Evolutionary conservation across 345 rosid species (phyloP).

Genomic region (Mallotus nudiflorus): DNA sequence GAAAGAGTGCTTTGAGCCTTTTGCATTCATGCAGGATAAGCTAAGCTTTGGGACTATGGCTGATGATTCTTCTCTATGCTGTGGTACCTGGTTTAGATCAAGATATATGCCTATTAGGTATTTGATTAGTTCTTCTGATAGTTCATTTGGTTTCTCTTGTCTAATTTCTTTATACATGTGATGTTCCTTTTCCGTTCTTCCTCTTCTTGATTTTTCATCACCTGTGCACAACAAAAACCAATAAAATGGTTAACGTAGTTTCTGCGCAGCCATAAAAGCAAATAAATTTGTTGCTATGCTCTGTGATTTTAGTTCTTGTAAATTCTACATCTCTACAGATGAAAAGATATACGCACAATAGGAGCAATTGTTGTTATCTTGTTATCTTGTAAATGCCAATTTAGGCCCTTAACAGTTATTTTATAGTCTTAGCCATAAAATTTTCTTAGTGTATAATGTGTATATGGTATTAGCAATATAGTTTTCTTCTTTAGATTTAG

Average conservation of each 20-base stretch:
- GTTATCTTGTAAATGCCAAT: too few relatives aligned
- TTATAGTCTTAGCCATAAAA: background rate
- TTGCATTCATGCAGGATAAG: slow-evolving; percentile 50
- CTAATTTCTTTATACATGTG: slow-evolving; percentile 33
- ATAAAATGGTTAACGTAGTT: too few relatives aligned
- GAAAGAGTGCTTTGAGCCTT: slow-evolving; percentile 40
- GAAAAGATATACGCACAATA: too few relatives aligned
- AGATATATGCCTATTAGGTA: slow-evolving; percentile 71
- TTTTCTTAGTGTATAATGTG: background rate
- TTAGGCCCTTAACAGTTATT: background rate
- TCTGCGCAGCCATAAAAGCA: background rate
- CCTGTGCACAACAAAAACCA: slow-evolving; percentile 30
- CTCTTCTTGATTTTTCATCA: slow-evolving; percentile 49
- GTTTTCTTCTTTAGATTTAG: background rate
- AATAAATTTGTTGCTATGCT: background rate
- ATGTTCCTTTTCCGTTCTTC: slow-evolving; percentile 40
- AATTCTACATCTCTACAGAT: too few relatives aligned
- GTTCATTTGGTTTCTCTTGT: slow-evolving; percentile 59
- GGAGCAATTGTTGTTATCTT: too few relatives aligned
- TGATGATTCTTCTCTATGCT: slow-evolving; percentile 41
- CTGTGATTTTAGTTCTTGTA: background rate
- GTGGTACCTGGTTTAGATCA: slow-evolving; percentile 51
- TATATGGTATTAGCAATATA: background rate
- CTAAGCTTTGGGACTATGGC: slow-evolving; percentile 54
- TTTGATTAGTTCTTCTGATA: slow-evolving; percentile 71